Percentiles rank a stretch among this genome's conserved stretches.
Evolutionary conservation across 805 yeast species (phyloP).

Genomic region (Metschnikowia borealis): DNA sequence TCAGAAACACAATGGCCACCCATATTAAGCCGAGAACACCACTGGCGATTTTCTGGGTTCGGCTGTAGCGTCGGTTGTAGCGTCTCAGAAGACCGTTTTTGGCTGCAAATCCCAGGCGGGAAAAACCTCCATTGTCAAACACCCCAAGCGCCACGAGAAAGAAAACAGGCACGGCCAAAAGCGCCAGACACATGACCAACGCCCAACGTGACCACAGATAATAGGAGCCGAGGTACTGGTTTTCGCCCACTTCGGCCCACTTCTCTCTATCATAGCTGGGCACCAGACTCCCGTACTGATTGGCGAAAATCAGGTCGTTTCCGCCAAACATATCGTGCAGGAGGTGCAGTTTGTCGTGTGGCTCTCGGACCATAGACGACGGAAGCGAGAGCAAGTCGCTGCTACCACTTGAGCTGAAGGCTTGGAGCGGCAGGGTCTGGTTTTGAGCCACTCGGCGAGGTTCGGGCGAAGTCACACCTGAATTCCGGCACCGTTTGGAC

Average conservation of each 20-base stretch:
- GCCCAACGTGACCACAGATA: slow-evolving; percentile 20
- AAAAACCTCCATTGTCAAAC: slow-evolving; percentile 27
- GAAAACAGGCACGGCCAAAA: slow-evolving; percentile 37
- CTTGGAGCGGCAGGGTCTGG: neutral
- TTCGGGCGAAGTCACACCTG: neutral
- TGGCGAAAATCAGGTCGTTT: neutral
- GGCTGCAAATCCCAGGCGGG: slow-evolving; percentile 10
- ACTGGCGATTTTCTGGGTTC: slow-evolving; percentile 30
- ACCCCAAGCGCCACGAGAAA: slow-evolving; percentile 33
- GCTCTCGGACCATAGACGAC: slow-evolving; percentile 13
- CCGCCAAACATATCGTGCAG: slow-evolving; percentile 6
- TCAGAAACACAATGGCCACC: slow-evolving; percentile 30
- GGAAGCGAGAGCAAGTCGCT: slow-evolving; percentile 7
- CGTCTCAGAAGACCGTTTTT: slow-evolving; percentile 10
- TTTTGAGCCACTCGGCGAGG: neutral
- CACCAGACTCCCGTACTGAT: neutral
- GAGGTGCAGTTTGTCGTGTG: slow-evolving; percentile 4
- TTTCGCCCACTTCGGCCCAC: neutral
- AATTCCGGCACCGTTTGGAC: neutral
- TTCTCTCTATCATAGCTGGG: neutral
- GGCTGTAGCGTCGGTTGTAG: slow-evolving; percentile 11
- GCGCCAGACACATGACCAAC: slow-evolving; percentile 28
- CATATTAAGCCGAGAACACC: slow-evolving; percentile 31
- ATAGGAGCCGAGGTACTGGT: neutral
- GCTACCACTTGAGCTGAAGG: neutral